Percentiles rank a stretch among this genome's conserved stretches.
These are phyloP conservation scores for Exophiala spinifera DNA, from an alignment of 2,329 filamentous ascomycete species.

Conservation along the genomic window DNA sequence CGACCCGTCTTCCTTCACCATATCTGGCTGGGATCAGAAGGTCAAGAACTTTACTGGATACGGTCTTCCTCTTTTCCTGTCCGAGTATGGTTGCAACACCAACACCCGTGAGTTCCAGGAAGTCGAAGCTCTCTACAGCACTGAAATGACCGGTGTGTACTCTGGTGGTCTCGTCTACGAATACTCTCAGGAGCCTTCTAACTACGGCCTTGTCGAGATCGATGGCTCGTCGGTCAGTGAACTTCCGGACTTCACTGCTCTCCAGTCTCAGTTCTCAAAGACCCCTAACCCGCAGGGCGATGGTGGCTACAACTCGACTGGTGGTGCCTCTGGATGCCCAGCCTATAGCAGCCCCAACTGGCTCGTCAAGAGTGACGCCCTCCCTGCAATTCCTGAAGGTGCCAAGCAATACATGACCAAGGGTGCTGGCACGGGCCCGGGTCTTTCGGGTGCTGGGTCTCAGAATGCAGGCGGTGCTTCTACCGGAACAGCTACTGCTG, in stretches of 20 bases:
- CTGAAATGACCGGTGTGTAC: slow-evolving; percentile 83
- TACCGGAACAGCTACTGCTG: slow-evolving; percentile 48
- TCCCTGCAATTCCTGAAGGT: slow-evolving; percentile 56
- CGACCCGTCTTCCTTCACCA: slow-evolving; percentile 64
- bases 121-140: slow-evolving; percentile 72
- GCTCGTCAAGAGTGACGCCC: slow-evolving; percentile 51
- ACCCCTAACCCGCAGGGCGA: slow-evolving; percentile 54
- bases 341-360: slow-evolving; percentile 51
- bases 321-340: slow-evolving; percentile 55
- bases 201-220: slow-evolving; percentile 76
- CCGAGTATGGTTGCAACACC: slow-evolving; percentile 87
- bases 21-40: slow-evolving; percentile 81
- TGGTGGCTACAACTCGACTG: slow-evolving; percentile 58
- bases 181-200: slow-evolving; percentile 76
- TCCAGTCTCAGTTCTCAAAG: slow-evolving; percentile 51
- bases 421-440: slow-evolving; percentile 57
- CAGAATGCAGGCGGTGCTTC: slow-evolving; percentile 54
- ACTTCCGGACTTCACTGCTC: slow-evolving; percentile 59
- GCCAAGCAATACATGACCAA: slow-evolving; percentile 56
- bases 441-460: slow-evolving; percentile 55
- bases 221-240: slow-evolving; percentile 54
- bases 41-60: slow-evolving; percentile 84
- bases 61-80: slow-evolving; percentile 87
- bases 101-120: slow-evolving; percentile 81
- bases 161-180: slow-evolving; percentile 96